These are phyloP conservation scores for Nothophytophthora sp. DNA, from an alignment of 352 stramenopile genomes.

Conservation along the genomic window DNA sequence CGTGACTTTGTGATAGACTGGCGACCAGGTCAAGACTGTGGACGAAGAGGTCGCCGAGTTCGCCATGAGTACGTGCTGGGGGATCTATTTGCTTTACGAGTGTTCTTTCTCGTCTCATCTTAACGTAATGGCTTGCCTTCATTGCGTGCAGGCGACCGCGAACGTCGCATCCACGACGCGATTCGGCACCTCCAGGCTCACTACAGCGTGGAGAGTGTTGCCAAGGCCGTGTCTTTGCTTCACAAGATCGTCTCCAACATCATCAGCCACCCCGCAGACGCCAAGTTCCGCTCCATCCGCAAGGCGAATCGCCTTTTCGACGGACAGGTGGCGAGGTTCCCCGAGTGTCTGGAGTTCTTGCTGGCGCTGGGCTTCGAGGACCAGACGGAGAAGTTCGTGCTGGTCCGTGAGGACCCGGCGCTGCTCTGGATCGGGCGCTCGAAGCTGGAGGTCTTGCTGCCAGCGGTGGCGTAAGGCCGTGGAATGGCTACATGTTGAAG, in stretches of 20 bases:
- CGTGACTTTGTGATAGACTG: background rate
- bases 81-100: background rate
- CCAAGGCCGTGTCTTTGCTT: slow-evolving; percentile 42
- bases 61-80: slow-evolving; percentile 40
- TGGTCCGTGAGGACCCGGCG: slow-evolving; percentile 57
- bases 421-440: slow-evolving; percentile 74
- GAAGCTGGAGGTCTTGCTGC: slow-evolving; percentile 54
- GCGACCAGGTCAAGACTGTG: slow-evolving; percentile 4
- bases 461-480: slow-evolving; percentile 13
- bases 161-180: slow-evolving; percentile 50
- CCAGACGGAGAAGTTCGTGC: slow-evolving; percentile 48
- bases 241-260: slow-evolving; percentile 81
- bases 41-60: slow-evolving; percentile 34
- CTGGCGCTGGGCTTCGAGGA: slow-evolving; percentile 69
- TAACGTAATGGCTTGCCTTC: no score
- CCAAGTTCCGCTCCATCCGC: slow-evolving; percentile 68
- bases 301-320: slow-evolving; percentile 69
- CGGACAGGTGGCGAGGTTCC: slow-evolving; percentile 42
- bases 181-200: slow-evolving; percentile 37
- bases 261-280: slow-evolving; percentile 47
- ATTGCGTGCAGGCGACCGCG: slow-evolving; percentile 43
- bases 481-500: no score
- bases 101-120: background rate
- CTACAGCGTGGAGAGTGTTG: slow-evolving; percentile 31
- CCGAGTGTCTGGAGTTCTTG: slow-evolving; percentile 69